A percentile compares a stretch with the other conserved stretches of the same genome.
Conservation (phyloP, 1,284 basidiomycete species). For the Apiotrichum porosum region DNA sequence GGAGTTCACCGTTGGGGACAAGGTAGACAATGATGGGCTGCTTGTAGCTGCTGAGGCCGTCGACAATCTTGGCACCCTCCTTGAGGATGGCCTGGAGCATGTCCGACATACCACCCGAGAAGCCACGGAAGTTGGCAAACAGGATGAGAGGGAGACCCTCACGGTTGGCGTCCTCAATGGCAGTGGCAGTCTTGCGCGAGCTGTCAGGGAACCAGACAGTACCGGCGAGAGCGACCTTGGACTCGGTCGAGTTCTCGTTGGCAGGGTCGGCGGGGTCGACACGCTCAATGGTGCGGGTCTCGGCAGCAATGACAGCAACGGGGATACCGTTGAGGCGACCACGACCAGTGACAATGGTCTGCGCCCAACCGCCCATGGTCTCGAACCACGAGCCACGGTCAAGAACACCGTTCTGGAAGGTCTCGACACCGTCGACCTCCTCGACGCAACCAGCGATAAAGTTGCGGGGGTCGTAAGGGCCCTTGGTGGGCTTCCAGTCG, state of each 20-base stretch:
- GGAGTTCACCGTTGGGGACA: constrained; percentile 95
- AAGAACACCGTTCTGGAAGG: constrained; percentile 87
- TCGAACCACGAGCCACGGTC: constrained; percentile 82
- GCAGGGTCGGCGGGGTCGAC: constrained; percentile 98
- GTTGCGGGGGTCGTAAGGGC: constrained; percentile 95
- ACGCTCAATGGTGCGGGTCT: constrained; percentile 87
- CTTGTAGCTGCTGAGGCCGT: constrained; percentile 93
- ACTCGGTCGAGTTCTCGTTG: constrained; percentile 94
- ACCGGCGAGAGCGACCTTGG: constrained; percentile 97
- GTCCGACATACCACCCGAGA: constrained; percentile 76
- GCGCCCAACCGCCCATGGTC: constrained; percentile 77
- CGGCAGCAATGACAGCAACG: constrained; percentile 92
- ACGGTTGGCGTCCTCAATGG: constrained; percentile 97
- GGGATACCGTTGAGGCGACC: constrained; percentile 96
- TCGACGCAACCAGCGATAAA: constrained; percentile 91
- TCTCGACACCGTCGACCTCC: constrained; percentile 61
- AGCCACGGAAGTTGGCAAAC: constrained; percentile 99
- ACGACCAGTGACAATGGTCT: constrained; percentile 90
- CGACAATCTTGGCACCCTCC: constrained; percentile 95
- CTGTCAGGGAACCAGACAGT: constrained; percentile 99
- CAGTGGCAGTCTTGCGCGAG: constrained; percentile 99
- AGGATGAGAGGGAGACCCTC: constrained; percentile 96
- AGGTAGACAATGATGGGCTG: constrained; percentile 99
- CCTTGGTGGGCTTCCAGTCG: constrained; percentile 84
- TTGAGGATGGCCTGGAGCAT: constrained; percentile 86